Evolutionary conservation across 1,284 basidiomycete genomes (phyloP), one percentile per base, ranked within the genome.

Genomic region (Pyrrhoderma noxium): DNA sequence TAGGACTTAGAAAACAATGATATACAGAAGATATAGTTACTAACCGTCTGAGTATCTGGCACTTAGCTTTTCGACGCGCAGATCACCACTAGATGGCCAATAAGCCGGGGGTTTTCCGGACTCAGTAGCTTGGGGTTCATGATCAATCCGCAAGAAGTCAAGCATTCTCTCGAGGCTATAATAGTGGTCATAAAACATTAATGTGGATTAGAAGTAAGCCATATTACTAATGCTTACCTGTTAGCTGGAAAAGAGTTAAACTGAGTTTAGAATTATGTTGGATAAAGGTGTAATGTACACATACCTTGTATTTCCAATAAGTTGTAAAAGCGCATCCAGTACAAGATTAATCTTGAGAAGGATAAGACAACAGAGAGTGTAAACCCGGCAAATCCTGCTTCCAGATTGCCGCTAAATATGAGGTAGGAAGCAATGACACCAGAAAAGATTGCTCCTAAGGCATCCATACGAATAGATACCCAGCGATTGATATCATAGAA

Each of bases 1-100:
- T 11, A 31, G 27, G 5, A 31, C 27, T 11, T 31, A 31, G 27
- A 52, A 25, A 11, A n/a, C 58, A 16, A 41, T 41, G 13, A 18
- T 16, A 18, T 22, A 25, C 11, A 9, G 21, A n/a, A 7, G 13
- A 27, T 14, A 16, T 5, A 31, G 11, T 31, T 11, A 34, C 45
- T 40, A 13, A 55, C 56, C 53, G 37, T 39, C 18, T 14, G 60
- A 56, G 54, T 62, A 64, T 39, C 58, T 50, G 11, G 61, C 60
- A 5, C 47, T 55, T 5, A 63, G 51, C 13, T 60, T 62, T 35
- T 73, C 65, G 1, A 73, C 65, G 3, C 63, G 54, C 34, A 74
- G 62, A 25, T 62, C 58, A 3, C 73, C 73, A 1, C 69, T 72
- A 0, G 70, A 63, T 0, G 73, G 73, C 73, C 73, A 75, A 21